Evolutionary conservation across 805 yeast species (phyloP), one percentile per base, ranked within the genome.

Genomic region (Pichia nakasei): DNA sequence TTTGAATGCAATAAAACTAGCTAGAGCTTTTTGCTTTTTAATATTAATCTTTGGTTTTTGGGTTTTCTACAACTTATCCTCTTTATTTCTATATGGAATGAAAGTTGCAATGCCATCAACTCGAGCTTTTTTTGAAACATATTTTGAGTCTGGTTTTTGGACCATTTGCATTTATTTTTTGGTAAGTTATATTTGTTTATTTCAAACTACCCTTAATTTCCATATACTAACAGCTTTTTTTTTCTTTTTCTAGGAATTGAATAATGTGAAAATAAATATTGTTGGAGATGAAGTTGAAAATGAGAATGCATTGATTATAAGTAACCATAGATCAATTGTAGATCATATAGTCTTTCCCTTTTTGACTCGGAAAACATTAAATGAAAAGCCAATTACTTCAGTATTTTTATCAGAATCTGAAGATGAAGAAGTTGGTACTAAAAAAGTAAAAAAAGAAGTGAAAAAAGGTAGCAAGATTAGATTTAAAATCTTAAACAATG

Each of bases 311-410:
- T 41, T 64, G 24, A 41, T 64, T 33, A 55, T 64, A 8, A 61
- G 76, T 41, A 87, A 86, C 54, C 96, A 87, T 57, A 69, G 69
- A 41, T 80, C 93, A 0, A 52, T 82, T 9, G 73, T 77, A 13
- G 96, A 87, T 58, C 78, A 80, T 57, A 54, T 79, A 19, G 61
- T 82, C 20, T 62, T 85, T 29, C 67, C 69, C 2, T 63, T 62
- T 42, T 52, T 75, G 38, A 67, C 76, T 0, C 47, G 56, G 5
- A 57, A 59, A 37, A 37, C 60, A 15, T 19, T 39, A 18, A 38
- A 33, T 2, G 39, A 37, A 7, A 17, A 15, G n/a, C 35, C 27
- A 13, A 17, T 33, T 21, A 26, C 33, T 20, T 11, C 15, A 13
- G 6, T 42, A 12, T 12, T 38, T 37, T 38, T 20, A 27, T 17